These are phyloP conservation scores for Podaxis sp. DNA, from an alignment of 768 basidiomycete species.

Conservation along the genomic window DNA sequence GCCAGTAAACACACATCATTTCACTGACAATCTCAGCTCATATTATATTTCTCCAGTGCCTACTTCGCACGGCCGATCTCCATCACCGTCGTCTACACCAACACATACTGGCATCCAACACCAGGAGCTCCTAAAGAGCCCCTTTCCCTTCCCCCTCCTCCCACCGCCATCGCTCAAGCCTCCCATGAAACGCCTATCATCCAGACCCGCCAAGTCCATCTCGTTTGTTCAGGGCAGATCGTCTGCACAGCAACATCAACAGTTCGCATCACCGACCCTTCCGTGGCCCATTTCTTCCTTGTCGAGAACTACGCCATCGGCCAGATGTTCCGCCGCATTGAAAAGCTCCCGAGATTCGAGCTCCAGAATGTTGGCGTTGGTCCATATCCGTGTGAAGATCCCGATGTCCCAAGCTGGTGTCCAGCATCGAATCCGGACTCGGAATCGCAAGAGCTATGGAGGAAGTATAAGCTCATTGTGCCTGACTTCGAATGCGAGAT, in stretches of 20 bases:
- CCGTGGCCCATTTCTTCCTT: slow-evolving; percentile 60
- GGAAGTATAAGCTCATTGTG: slow-evolving; percentile 57
- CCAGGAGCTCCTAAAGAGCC: slow-evolving; percentile 26
- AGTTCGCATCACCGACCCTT: slow-evolving; percentile 57
- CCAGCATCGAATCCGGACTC: slow-evolving; percentile 1
- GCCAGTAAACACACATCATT: slow-evolving; percentile 29
- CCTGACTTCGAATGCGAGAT: slow-evolving; percentile 68
- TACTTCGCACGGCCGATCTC: slow-evolving; percentile 66
- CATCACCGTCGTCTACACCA: slow-evolving; percentile 56
- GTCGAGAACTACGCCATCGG: slow-evolving; percentile 68
- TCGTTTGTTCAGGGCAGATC: slow-evolving; percentile 51
- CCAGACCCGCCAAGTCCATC: slow-evolving; percentile 65
- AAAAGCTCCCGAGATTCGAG: slow-evolving; percentile 53
- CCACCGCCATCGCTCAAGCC: slow-evolving; percentile 35
- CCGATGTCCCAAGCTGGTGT: background rate
- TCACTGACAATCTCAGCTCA: background rate
- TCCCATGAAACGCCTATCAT: slow-evolving; percentile 53
- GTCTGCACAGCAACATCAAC: slow-evolving; percentile 67
- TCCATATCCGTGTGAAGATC: slow-evolving; percentile 19
- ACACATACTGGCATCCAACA: slow-evolving; percentile 37
- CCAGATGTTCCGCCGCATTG: slow-evolving; percentile 61
- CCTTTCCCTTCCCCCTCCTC: slow-evolving; percentile 32
- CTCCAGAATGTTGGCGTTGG: slow-evolving; percentile 55
- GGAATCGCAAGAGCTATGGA: slow-evolving; percentile 36
- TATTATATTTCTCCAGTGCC: slow-evolving; percentile 37